Evolutionary conservation across 1,139 yeast genomes (phyloP).

Genomic region (Suzukiozyma palmioleophila): DNA sequence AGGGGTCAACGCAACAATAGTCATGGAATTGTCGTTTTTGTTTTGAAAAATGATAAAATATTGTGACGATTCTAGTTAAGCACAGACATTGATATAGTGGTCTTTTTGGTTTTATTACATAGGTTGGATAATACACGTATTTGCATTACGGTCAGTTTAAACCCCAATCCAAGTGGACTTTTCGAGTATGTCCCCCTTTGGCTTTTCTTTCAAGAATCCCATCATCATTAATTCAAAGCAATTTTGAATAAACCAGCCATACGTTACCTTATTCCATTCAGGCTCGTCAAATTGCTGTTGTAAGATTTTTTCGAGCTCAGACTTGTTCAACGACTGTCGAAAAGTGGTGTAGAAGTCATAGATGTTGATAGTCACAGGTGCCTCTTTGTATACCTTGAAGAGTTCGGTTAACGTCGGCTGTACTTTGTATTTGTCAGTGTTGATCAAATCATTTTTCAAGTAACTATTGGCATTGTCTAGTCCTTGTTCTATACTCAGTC

Average conservation of each 20-base stretch:
- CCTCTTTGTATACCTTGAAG: conserved; percentile 74
- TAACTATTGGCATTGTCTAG: conserved; percentile 28
- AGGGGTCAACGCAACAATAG: too few species aligned
- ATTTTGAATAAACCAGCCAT: conserved; percentile 41
- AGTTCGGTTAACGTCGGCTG: conserved; percentile 56
- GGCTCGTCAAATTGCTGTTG: conserved; percentile 18
- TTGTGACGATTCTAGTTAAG: too few species aligned
- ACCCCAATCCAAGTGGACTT: conserved; percentile 43
- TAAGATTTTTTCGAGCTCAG: conserved; percentile 22
- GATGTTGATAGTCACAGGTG: conserved; percentile 68
- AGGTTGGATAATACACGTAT: neutral
- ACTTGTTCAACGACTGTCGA: conserved; percentile 47
- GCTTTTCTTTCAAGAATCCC: conserved; percentile 39
- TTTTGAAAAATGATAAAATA: too few species aligned
- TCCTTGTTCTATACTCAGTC: conserved; percentile 28
- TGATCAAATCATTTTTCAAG: conserved; percentile 21
- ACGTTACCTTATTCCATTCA: conserved; percentile 42
- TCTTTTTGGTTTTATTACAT: too few species aligned
- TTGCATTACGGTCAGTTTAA: conserved; percentile 8
- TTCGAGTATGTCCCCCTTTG: conserved; percentile 43
- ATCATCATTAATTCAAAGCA: conserved; percentile 38
- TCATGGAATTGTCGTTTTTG: too few species aligned
- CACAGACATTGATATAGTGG: too few species aligned
- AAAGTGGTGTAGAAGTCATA: conserved; percentile 77
- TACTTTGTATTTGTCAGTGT: conserved; percentile 11